Evolutionary conservation across 2,329 filamentous ascomycete genomes (phyloP).

Genomic region (Nigrospora oryzae): DNA sequence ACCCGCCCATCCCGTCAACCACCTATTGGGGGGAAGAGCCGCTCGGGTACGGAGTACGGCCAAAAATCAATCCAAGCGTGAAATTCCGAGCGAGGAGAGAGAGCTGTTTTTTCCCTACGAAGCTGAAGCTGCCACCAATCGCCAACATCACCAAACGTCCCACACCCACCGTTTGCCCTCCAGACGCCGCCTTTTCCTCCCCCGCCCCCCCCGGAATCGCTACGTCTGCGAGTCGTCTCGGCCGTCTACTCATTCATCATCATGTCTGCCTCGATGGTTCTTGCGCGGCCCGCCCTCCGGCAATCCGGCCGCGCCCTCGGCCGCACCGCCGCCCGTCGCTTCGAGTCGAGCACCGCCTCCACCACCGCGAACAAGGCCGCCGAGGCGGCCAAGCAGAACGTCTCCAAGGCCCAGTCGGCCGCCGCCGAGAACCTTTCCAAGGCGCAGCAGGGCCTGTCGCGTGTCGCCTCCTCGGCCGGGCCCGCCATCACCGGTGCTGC

Average conservation of each 20-base stretch:
- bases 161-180: too few relatives aligned
- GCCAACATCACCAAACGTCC: neutral
- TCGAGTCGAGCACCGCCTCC: conserved; percentile 48
- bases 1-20: too few relatives aligned
- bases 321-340: conserved; percentile 41
- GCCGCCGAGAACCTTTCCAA: conserved; percentile 46
- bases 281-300: conserved; percentile 23
- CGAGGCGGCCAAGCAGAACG: conserved; percentile 28
- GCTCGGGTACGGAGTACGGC: too few relatives aligned
- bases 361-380: conserved; percentile 37
- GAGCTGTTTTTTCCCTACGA: conserved; percentile 1
- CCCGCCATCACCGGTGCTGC: conserved; percentile 68
- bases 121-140: conserved; percentile 1
- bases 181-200: neutral
- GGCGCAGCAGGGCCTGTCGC: conserved; percentile 75
- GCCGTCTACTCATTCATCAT: conserved; percentile 4
- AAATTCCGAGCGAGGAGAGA: conserved; percentile 2
- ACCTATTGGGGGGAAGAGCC: too few relatives aligned
- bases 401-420: conserved; percentile 30
- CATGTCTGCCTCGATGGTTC: conserved; percentile 17
- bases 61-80: conserved; percentile 1
- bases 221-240: conserved; percentile 3
- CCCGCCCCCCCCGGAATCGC: conserved; percentile 7
- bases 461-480: conserved; percentile 72
- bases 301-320: conserved; percentile 13